These are phyloP conservation scores for Sedum album DNA, from an alignment of 164 flowering plant species.

Conservation along the genomic window DNA sequence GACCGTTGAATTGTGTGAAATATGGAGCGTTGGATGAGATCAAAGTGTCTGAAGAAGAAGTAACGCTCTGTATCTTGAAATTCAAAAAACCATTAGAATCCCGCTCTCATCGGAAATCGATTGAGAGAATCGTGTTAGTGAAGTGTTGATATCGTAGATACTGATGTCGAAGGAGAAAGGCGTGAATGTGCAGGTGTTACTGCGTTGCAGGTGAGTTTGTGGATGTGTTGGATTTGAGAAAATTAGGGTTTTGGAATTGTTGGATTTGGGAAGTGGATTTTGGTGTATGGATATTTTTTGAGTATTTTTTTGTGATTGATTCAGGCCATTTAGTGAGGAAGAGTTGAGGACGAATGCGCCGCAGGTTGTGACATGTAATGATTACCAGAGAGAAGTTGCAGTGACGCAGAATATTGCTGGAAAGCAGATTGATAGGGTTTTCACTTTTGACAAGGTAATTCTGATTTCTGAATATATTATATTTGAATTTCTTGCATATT, in stretches of 20 bases:
- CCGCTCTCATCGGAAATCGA: slow-evolving; percentile 1
- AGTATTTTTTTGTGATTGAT: neutral
- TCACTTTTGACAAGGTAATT: slow-evolving; percentile 90
- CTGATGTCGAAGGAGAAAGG: slow-evolving; percentile 56
- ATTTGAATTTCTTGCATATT: neutral
- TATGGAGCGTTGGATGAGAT: neutral
- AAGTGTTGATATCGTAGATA: neutral
- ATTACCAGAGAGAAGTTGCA: slow-evolving; percentile 74
- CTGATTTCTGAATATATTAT: too few relatives aligned
- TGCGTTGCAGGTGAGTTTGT: slow-evolving; percentile 83
- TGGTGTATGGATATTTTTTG: neutral
- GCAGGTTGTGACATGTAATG: slow-evolving; percentile 85
- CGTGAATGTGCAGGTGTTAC: slow-evolving; percentile 92
- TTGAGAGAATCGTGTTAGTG: neutral
- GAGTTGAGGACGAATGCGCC: slow-evolving; percentile 90
- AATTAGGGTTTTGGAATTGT: slow-evolving; percentile 1
- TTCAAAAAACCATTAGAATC: neutral
- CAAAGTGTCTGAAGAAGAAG: neutral
- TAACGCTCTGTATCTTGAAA: neutral
- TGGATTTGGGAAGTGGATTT: neutral
- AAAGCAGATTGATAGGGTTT: slow-evolving; percentile 82
- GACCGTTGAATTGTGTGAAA: neutral
- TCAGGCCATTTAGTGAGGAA: slow-evolving; percentile 92
- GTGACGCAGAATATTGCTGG: slow-evolving; percentile 92
- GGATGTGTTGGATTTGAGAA: slow-evolving; percentile 4